Percentiles rank a stretch among this genome's conserved stretches.
phyloP scores from a whole-genome alignment of 73 alveolate species.

The Symbiodinium pilosum region DNA sequence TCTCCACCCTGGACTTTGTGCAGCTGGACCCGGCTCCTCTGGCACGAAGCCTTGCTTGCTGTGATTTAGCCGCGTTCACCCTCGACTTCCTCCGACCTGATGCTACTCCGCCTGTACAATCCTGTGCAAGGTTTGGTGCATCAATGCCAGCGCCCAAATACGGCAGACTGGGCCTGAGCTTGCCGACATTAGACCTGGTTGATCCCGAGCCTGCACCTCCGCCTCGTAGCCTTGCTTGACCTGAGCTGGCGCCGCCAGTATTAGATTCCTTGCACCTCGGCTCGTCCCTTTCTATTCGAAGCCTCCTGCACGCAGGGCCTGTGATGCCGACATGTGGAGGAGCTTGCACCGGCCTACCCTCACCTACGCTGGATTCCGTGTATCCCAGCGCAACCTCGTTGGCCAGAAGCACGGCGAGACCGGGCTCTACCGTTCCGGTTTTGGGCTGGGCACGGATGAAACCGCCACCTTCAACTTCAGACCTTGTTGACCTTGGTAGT shows the following conservation, averaged over 20 bases:
- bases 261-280: slow-evolving; percentile 25
- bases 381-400: neutral
- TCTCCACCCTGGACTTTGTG: slow-evolving; percentile 6
- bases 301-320: neutral
- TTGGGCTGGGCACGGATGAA: neutral
- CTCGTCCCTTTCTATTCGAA: neutral
- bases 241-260: neutral
- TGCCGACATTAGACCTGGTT: neutral
- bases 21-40: neutral
- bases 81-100: slow-evolving; percentile 28
- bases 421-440: neutral
- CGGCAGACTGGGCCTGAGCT: slow-evolving; percentile 15
- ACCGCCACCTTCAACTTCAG: neutral
- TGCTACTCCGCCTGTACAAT: neutral
- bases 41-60: neutral
- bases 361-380: neutral
- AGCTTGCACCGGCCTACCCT: neutral
- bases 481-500: neutral
- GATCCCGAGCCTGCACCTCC: neutral
- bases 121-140: neutral
- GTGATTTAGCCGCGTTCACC: neutral
- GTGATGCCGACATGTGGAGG: neutral
- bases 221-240: neutral
- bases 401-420: neutral
- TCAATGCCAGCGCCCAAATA: neutral